Percentiles rank a stretch among this genome's conserved stretches.
Evolutionary conservation across 495 filamentous ascomycete genomes (phyloP).

Genomic region (Darksidea phi): DNA sequence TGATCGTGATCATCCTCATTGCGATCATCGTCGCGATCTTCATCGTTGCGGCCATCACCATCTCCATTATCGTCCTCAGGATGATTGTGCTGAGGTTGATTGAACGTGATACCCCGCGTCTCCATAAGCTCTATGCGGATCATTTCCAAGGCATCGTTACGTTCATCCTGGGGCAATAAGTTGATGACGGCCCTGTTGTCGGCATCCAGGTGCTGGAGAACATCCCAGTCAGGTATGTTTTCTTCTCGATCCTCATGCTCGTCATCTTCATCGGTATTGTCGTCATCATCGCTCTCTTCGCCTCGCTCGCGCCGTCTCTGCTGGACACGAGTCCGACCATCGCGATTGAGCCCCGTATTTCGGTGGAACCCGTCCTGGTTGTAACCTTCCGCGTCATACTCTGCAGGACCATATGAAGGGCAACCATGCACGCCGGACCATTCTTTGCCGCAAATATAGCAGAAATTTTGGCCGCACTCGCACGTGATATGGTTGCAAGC

Average conservation of each 20-base stretch:
- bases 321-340: slow-evolving; percentile 12
- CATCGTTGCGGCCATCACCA: not conserved
- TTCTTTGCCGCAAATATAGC: slow-evolving; percentile 32
- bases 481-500: slow-evolving; percentile 36
- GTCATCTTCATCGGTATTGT: slow-evolving; percentile 11
- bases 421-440: slow-evolving; percentile 32
- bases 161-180: not conserved
- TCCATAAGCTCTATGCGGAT: slow-evolving; percentile 1
- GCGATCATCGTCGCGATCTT: not conserved
- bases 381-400: slow-evolving; percentile 32
- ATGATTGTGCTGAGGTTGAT: not conserved
- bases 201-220: not conserved
- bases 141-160: not conserved
- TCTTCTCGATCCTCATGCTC: slow-evolving; percentile 3
- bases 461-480: slow-evolving; percentile 30
- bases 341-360: slow-evolving; percentile 30
- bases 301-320: not conserved
- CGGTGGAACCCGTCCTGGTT: slow-evolving; percentile 35
- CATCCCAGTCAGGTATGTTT: not conserved
- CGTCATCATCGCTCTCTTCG: slow-evolving; percentile 2
- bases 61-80: not conserved
- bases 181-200: not conserved
- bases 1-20: slow-evolving; percentile 5
- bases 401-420: slow-evolving; percentile 29
- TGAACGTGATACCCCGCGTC: not conserved